Evolutionary conservation across 1,284 basidiomycete species (phyloP).

Genomic region (Ustilago shanxiensis): DNA sequence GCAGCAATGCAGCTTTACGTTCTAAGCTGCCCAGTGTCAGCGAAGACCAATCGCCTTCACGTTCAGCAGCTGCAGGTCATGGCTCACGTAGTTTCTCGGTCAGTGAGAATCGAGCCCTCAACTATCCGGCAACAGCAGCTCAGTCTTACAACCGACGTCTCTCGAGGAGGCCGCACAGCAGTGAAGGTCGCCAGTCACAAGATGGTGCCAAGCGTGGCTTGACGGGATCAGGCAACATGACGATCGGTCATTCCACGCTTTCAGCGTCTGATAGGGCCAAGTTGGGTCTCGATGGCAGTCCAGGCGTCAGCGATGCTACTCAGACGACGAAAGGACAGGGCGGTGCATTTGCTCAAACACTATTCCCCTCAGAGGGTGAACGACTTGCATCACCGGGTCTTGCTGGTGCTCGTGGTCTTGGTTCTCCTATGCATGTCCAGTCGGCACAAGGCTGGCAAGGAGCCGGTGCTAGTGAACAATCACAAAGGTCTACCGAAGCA

Average conservation of each 20-base stretch:
- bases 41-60: conserved; percentile 50
- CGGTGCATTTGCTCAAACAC: conserved; percentile 5
- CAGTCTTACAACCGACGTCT: conserved; percentile 47
- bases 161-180: conserved; percentile 46
- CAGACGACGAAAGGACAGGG: not conserved
- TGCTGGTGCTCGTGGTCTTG: not conserved
- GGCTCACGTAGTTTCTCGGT: conserved; percentile 28
- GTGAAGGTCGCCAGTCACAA: conserved; percentile 42
- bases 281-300: conserved; percentile 11
- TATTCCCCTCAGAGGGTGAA: conserved; percentile 5
- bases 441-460: not conserved
- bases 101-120: conserved; percentile 29
- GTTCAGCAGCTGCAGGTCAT: conserved; percentile 15
- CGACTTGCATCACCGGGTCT: not conserved
- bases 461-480: not conserved
- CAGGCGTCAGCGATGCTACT: not conserved
- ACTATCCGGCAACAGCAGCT: conserved; percentile 36
- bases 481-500: not conserved
- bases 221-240: conserved; percentile 9
- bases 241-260: conserved; percentile 11
- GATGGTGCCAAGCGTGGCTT: conserved; percentile 11
- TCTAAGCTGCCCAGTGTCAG: conserved; percentile 52
- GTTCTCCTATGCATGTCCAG: conserved; percentile 11
- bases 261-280: conserved; percentile 18
- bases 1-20: conserved; percentile 48